Percentiles rank a stretch among this genome's conserved stretches.
Conservation (phyloP, 2,329 filamentous ascomycete species). For the Teratosphaeria zuluensis region DNA sequence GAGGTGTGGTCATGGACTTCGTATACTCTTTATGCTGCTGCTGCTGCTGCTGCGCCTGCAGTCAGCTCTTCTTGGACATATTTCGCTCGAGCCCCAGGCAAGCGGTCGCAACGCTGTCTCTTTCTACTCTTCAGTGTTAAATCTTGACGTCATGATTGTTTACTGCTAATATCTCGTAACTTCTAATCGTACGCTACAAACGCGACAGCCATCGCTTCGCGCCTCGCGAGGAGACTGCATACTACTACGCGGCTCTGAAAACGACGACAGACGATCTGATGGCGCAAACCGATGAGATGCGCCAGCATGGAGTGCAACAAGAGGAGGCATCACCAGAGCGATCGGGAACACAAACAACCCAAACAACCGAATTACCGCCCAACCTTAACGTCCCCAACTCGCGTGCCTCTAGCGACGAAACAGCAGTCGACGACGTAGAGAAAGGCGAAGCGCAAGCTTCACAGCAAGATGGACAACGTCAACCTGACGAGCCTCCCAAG, state of each 20-base stretch:
- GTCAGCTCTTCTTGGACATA: not conserved
- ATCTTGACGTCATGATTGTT: not conserved
- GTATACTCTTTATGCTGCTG: not conserved
- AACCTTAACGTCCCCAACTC: not conserved
- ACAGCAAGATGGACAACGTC: not conserved
- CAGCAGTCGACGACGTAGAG: constrained; percentile 6
- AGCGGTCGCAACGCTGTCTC: not conserved
- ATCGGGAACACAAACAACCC: not conserved
- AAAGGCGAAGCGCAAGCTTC: constrained; percentile 4
- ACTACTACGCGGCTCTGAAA: constrained; percentile 8
- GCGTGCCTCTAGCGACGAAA: not conserved
- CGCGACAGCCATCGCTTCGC: not conserved
- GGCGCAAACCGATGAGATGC: constrained; percentile 4
- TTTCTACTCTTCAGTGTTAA: not conserved
- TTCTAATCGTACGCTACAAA: not conserved
- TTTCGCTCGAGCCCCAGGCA: not conserved
- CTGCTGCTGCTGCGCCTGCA: not conserved
- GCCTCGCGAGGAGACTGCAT: constrained; percentile 2
- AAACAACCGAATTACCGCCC: not conserved
- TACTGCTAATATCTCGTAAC: not conserved
- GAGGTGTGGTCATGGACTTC: not conserved
- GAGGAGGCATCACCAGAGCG: not conserved
- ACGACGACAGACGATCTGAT: constrained; percentile 8
- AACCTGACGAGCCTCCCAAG: constrained; percentile 9
- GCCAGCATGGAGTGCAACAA: not conserved